Evolutionary conservation across 306 rosid genomes (phyloP).

Genomic region (Rubus parviflorus): DNA sequence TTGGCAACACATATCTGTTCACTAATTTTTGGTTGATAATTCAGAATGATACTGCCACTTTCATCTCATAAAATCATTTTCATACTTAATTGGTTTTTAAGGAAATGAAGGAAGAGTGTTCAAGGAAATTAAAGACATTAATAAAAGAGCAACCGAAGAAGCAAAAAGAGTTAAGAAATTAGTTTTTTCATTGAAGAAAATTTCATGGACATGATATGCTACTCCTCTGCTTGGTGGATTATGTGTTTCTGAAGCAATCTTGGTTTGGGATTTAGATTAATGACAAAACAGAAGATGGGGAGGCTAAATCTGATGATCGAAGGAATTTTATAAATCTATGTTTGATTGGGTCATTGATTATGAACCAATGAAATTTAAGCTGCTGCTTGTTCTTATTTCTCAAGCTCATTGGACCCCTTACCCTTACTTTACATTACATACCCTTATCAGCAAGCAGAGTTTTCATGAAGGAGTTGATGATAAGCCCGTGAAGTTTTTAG

Average conservation of each 20-base stretch:
- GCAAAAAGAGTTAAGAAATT: neutral
- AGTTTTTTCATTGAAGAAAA: too few species aligned
- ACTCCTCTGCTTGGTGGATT: neutral
- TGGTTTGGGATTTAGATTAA: neutral
- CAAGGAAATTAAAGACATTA: too few species aligned
- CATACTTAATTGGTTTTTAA: too few species aligned
- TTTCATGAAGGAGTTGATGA: neutral
- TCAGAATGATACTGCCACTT: neutral
- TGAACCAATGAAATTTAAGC: neutral
- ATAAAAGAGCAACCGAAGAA: neutral
- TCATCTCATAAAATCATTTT: neutral
- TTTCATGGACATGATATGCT: too few species aligned
- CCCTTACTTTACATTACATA: too few species aligned
- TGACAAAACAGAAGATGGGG: constrained; percentile 12
- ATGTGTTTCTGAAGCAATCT: neutral
- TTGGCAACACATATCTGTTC: neutral
- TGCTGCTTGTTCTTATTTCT: neutral
- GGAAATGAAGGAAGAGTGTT: too few species aligned
- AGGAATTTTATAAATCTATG: neutral
- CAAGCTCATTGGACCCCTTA: too few species aligned
- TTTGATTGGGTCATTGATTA: neutral
- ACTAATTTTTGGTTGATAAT: neutral
- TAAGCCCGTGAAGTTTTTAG: neutral
- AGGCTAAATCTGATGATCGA: neutral
- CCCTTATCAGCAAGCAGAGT: neutral